Percentiles rank a stretch among this genome's conserved stretches.
phyloP scores from a whole-genome alignment of 208 protist species.

The Wallacemonas sp. region DNA sequence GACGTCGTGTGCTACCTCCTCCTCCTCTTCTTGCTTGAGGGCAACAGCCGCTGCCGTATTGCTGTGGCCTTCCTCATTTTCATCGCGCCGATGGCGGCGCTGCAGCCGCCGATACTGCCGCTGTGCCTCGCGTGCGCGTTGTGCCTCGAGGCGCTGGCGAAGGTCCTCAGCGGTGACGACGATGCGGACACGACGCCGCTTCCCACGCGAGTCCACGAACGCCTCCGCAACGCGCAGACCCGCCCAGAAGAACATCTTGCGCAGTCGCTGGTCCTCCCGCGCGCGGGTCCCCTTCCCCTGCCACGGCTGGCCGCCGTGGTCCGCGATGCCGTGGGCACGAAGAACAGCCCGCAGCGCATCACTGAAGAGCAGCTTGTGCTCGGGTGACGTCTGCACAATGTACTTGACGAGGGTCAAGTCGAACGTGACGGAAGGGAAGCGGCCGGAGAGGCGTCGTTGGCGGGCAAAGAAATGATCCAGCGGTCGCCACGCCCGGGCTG shows the following conservation, averaged over 20 bases:
- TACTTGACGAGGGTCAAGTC: conserved; percentile 40
- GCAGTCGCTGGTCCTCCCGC: conserved; percentile 23
- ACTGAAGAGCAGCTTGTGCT: conserved; percentile 52
- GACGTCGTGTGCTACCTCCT: conserved; percentile 1
- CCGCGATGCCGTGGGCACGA: conserved; percentile 31
- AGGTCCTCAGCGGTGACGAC: conserved; percentile 50
- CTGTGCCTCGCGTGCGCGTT: neutral
- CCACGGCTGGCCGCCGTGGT: neutral
- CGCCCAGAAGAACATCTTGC: conserved; percentile 30
- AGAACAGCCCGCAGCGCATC: conserved; percentile 73
- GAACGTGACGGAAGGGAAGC: conserved; percentile 40
- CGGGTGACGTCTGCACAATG: conserved; percentile 55
- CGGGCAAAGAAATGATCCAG: conserved; percentile 64
- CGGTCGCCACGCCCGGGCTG: conserved; percentile 19
- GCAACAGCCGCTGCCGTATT: too few species aligned
- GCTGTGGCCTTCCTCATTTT: conserved; percentile 1
- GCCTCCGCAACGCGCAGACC: conserved; percentile 51
- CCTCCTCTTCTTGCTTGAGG: conserved; percentile 6
- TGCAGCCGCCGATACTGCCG: neutral
- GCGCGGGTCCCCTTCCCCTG: neutral
- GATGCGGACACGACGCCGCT: conserved; percentile 23
- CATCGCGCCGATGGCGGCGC: neutral
- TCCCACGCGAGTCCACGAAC: conserved; percentile 19
- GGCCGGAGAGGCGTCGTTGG: conserved; percentile 14
- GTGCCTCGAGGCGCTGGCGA: neutral